Evolutionary conservation across 805 yeast species (phyloP).

Genomic region (Jamesozyma lodderae): DNA sequence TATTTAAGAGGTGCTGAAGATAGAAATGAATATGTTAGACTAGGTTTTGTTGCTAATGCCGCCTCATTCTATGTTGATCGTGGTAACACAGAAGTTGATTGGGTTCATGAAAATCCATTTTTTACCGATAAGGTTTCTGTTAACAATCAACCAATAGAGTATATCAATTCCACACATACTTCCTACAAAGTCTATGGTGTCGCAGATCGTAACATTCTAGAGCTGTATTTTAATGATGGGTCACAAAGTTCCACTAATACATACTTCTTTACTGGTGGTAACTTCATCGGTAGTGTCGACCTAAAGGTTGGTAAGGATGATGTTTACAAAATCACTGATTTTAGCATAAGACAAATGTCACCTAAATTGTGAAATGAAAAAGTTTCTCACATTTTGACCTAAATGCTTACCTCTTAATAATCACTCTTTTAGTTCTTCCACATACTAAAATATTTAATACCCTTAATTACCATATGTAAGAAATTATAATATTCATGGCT

Average conservation of each 20-base stretch:
- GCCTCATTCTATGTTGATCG: constrained; percentile 2
- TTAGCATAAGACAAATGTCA: not conserved
- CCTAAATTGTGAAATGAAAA: not conserved
- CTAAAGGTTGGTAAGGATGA: not conserved
- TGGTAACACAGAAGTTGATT: constrained; percentile 1
- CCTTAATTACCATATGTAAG: too few relatives aligned
- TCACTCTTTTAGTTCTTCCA: too few relatives aligned
- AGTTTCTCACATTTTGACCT: not conserved
- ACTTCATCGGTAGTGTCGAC: not conserved
- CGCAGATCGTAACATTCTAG: constrained; percentile 1
- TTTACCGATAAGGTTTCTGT: constrained; percentile 1
- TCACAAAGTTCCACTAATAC: constrained; percentile 1
- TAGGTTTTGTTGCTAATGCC: constrained; percentile 1
- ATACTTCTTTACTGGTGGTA: constrained; percentile 2
- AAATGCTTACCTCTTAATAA: too few relatives aligned
- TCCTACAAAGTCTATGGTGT: constrained; percentile 2
- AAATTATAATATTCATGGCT: too few relatives aligned
- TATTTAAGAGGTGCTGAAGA: not conserved
- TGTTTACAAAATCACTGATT: not conserved
- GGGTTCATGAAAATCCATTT: constrained; percentile 1
- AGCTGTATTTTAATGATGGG: constrained; percentile 3
- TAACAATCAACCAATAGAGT: constrained; percentile 1
- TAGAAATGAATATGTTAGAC: not conserved
- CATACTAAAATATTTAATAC: too few relatives aligned
- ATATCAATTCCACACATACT: not conserved